These are phyloP conservation scores for Niveomyces coronatus DNA, from an alignment of 2,329 filamentous ascomycete species.

Conservation along the genomic window DNA sequence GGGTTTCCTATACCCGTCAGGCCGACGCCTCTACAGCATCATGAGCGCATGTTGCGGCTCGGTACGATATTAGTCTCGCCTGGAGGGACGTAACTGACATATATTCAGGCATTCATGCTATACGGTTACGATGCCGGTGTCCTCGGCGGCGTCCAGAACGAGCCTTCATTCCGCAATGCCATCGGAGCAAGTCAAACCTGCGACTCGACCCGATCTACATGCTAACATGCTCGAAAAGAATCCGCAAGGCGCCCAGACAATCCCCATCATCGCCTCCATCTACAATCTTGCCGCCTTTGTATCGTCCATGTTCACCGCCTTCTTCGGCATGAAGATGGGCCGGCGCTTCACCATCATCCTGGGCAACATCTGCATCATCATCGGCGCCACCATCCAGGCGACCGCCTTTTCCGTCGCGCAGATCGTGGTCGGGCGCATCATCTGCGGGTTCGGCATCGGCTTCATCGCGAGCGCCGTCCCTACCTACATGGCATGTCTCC, in stretches of 20 bases:
- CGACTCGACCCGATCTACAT: neutral
- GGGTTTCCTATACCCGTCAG: neutral
- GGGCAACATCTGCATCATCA: constrained; percentile 1
- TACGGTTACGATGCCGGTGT: constrained; percentile 3
- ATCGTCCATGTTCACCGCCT: constrained; percentile 1
- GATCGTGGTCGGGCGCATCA: constrained; percentile 1
- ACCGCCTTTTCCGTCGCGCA: neutral
- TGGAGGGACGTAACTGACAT: neutral
- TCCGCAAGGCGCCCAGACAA: neutral
- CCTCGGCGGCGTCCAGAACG: neutral
- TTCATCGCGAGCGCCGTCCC: constrained; percentile 1
- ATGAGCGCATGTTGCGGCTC: constrained; percentile 4
- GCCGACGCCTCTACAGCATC: neutral
- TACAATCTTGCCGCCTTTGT: constrained; percentile 2
- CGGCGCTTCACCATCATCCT: constrained; percentile 1
- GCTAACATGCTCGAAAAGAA: neutral
- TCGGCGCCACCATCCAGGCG: neutral
- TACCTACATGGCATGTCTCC: neutral
- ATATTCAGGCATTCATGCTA: neutral
- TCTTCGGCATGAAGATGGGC: constrained; percentile 3
- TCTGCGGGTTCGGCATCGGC: constrained; percentile 1
- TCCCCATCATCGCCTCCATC: constrained; percentile 2
- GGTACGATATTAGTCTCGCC: neutral
- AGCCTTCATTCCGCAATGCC: neutral
- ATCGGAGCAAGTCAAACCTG: constrained; percentile 1